Percentiles rank a stretch among this genome's conserved stretches.
These are phyloP conservation scores for Haplosporangium sp. DNA, from an alignment of 371 early-diverging fungal genomes.

Conservation along the genomic window DNA sequence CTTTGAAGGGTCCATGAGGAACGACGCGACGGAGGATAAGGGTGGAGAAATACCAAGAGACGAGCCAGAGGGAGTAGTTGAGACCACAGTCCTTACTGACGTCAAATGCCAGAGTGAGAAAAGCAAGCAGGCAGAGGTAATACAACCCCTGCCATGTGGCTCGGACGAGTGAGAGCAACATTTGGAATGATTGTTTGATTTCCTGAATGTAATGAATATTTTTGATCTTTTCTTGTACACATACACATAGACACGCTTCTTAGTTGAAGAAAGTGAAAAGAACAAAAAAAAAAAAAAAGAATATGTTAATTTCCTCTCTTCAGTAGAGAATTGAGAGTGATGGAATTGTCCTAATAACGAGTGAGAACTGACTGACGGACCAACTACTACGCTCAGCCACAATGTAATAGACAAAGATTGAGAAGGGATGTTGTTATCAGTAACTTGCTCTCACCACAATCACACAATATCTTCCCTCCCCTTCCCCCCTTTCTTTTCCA, in stretches of 20 bases:
- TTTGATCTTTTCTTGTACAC: neutral
- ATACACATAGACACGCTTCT: neutral
- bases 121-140: slow-evolving; percentile 43
- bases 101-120: slow-evolving; percentile 49
- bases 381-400: no score
- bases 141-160: slow-evolving; percentile 42
- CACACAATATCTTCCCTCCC: neutral
- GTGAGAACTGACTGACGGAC: no score
- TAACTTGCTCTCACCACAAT: neutral
- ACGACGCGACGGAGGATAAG: slow-evolving; percentile 33
- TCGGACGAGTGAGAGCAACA: slow-evolving; percentile 44
- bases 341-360: no score
- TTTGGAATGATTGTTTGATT: neutral
- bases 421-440: neutral
- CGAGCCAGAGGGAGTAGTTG: slow-evolving; percentile 50
- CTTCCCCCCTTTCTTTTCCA: neutral
- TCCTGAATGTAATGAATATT: neutral
- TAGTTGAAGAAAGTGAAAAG: no score
- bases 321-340: no score
- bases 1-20: slow-evolving; percentile 16
- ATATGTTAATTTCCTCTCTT: no score
- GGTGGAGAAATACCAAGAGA: slow-evolving; percentile 40
- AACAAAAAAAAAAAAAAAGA: no score
- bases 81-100: slow-evolving; percentile 43
- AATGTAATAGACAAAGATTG: no score